phyloP scores from a whole-genome alignment of 1,284 basidiomycete genomes.

The Anthracocystis setariae region DNA sequence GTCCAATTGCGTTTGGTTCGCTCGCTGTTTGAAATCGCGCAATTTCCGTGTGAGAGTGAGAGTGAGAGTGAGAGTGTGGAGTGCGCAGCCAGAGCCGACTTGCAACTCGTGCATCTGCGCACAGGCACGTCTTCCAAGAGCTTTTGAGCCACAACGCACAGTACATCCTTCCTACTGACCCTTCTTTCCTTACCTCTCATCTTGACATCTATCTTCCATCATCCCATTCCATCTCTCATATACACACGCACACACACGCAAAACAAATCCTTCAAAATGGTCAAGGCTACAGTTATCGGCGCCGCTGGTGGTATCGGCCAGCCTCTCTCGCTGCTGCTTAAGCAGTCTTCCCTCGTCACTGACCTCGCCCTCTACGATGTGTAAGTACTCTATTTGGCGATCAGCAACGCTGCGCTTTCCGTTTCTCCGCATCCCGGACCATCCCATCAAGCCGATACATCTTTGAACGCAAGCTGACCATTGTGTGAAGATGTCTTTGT shows the following conservation, averaged over 20 bases:
- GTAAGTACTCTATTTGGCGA: slow-evolving; percentile 72
- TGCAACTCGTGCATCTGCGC: neutral
- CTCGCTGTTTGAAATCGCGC: neutral
- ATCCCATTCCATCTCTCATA: slow-evolving; percentile 9
- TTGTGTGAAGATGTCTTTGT: no score
- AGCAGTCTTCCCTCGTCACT: slow-evolving; percentile 79
- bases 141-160: neutral
- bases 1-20: neutral
- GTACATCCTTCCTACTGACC: neutral
- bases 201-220: neutral
- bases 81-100: slow-evolving; percentile 1
- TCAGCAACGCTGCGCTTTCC: neutral
- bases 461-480: slow-evolving; percentile 1
- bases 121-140: neutral
- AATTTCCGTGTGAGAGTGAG: slow-evolving; percentile 5
- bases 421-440: neutral
- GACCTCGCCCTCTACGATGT: slow-evolving; percentile 92
- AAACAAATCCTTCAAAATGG: slow-evolving; percentile 44
- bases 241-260: neutral
- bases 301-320: slow-evolving; percentile 73
- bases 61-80: slow-evolving; percentile 12
- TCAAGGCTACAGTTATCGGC: slow-evolving; percentile 66
- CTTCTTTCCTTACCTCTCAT: slow-evolving; percentile 3
- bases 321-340: slow-evolving; percentile 88
- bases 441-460: no score